Evolutionary conservation across 2,329 filamentous ascomycete species (phyloP).

Genomic region (Alternaria triticimaculans): DNA sequence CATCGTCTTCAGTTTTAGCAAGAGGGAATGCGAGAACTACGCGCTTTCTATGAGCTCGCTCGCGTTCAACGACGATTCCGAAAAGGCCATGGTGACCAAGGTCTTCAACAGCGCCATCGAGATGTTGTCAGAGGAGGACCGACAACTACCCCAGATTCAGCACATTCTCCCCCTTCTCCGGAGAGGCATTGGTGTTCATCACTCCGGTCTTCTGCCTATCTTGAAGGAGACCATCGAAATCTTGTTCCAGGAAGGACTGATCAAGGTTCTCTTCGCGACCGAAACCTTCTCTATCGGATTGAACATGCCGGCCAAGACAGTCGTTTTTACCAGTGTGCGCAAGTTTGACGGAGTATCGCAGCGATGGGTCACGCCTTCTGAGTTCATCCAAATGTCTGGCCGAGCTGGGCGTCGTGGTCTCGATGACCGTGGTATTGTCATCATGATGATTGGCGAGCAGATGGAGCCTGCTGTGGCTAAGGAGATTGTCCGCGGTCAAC

Average conservation of each 20-base stretch:
- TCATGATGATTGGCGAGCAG: slow-evolving; percentile 99
- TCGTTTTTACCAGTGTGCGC: slow-evolving; percentile 95
- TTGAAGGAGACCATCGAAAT: slow-evolving; percentile 99
- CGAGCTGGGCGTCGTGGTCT: slow-evolving; percentile 95
- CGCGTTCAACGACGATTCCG: slow-evolving; percentile 94
- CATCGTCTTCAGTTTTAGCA: slow-evolving; percentile 99
- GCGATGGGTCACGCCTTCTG: slow-evolving; percentile 88
- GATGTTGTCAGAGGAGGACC: slow-evolving; percentile 90
- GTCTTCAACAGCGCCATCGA: slow-evolving; percentile 95
- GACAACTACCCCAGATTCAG: slow-evolving; percentile 84
- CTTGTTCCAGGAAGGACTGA: slow-evolving; percentile 94
- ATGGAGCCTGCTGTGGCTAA: slow-evolving; percentile 95
- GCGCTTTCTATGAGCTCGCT: slow-evolving; percentile 86
- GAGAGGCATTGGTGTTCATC: slow-evolving; percentile 94
- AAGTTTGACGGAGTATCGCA: slow-evolving; percentile 88
- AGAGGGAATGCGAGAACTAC: slow-evolving; percentile 91
- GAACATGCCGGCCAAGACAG: slow-evolving; percentile 99
- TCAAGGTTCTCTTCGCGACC: slow-evolving; percentile 97
- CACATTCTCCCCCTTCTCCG: slow-evolving; percentile 88
- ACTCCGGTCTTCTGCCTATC: slow-evolving; percentile 92
- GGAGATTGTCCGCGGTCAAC: slow-evolving; percentile 92
- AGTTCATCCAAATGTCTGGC: slow-evolving; percentile 99
- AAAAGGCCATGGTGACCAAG: slow-evolving; percentile 91
- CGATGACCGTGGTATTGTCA: slow-evolving; percentile 96
- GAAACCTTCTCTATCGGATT: slow-evolving; percentile 98